Percentiles rank a stretch among this genome's conserved stretches.
These are phyloP conservation scores for Hyaloscypha variabilis DNA, from an alignment of 495 filamentous ascomycete species.

Conservation along the genomic window DNA sequence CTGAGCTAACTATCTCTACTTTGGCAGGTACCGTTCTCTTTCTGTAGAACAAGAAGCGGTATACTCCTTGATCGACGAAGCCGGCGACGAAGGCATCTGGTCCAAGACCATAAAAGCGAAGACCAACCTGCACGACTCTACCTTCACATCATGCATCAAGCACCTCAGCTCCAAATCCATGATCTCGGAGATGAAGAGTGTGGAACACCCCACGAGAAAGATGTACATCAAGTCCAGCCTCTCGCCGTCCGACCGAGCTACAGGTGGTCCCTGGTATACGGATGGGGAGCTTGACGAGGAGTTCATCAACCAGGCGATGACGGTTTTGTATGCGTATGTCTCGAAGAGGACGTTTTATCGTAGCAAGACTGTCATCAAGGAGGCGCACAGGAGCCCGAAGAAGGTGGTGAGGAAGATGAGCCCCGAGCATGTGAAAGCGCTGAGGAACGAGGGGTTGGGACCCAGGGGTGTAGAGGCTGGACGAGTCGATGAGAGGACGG, in stretches of 20 bases:
- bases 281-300: conserved; percentile 84
- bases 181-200: conserved; percentile 61
- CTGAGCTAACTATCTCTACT: conserved; percentile 5
- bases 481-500: conserved; percentile 15
- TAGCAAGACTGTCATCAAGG: conserved; percentile 13
- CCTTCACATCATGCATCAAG: conserved; percentile 75
- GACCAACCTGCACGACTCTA: conserved; percentile 76
- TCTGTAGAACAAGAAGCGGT: conserved; percentile 75
- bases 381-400: conserved; percentile 36
- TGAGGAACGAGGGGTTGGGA: conserved; percentile 43
- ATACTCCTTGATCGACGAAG: conserved; percentile 82
- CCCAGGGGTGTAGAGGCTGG: conserved; percentile 14
- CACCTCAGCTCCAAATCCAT: conserved; percentile 66
- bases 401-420: conserved; percentile 45
- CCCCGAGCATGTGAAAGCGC: conserved; percentile 28
- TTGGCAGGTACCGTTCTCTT: conserved; percentile 63
- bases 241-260: conserved; percentile 81
- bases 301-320: conserved; percentile 74
- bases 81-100: conserved; percentile 84
- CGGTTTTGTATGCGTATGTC: conserved; percentile 72
- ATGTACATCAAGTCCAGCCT: conserved; percentile 83
- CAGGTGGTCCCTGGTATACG: conserved; percentile 92
- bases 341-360: conserved; percentile 67
- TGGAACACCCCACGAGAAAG: conserved; percentile 68
- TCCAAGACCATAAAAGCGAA: conserved; percentile 73